phyloP scores from a whole-genome alignment of 352 stramenopile genomes.

The Globisporangium cystogenes region DNA sequence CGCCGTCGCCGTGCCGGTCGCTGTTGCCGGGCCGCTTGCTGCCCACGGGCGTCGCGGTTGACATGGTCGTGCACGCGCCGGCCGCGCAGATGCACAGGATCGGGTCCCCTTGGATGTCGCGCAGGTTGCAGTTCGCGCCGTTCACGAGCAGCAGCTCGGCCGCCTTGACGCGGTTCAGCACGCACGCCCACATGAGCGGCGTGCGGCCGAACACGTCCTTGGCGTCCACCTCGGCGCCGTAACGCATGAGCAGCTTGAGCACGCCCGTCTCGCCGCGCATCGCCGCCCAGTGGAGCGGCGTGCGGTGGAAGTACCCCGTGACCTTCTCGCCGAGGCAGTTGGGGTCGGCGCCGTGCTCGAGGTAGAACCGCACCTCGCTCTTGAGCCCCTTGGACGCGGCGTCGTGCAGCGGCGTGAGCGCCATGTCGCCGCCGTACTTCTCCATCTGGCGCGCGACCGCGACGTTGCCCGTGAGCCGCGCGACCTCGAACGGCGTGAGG shows the following conservation, averaged over 20 bases:
- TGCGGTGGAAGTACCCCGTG: constrained; percentile 56
- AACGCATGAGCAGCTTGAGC: constrained; percentile 58
- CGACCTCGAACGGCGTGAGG: constrained; percentile 68
- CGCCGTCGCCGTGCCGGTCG: constrained; percentile 18
- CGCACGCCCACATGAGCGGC: constrained; percentile 60
- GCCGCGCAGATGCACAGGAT: constrained; percentile 64
- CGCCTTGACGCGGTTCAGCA: constrained; percentile 58
- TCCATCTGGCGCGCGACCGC: constrained; percentile 66
- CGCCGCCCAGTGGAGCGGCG: constrained; percentile 73
- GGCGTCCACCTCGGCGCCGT: constrained; percentile 48
- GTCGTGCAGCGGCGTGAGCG: constrained; percentile 67
- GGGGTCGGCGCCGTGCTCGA: constrained; percentile 61
- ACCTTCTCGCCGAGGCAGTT: constrained; percentile 70
- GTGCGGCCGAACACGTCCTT: constrained; percentile 68
- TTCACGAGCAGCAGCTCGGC: constrained; percentile 52
- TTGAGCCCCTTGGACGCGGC: constrained; percentile 49
- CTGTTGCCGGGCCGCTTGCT: constrained; percentile 5
- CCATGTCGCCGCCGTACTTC: constrained; percentile 75
- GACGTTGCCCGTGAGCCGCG: constrained; percentile 54
- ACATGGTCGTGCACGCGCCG: constrained; percentile 23
- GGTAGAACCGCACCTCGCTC: constrained; percentile 53
- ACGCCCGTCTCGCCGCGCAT: constrained; percentile 60
- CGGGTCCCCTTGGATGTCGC: constrained; percentile 56
- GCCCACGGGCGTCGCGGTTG: constrained; percentile 5
- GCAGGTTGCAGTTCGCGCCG: constrained; percentile 50